Evolutionary conservation across 2,329 filamentous ascomycete species (phyloP).

Genomic region (Fusarium liriodendri): DNA sequence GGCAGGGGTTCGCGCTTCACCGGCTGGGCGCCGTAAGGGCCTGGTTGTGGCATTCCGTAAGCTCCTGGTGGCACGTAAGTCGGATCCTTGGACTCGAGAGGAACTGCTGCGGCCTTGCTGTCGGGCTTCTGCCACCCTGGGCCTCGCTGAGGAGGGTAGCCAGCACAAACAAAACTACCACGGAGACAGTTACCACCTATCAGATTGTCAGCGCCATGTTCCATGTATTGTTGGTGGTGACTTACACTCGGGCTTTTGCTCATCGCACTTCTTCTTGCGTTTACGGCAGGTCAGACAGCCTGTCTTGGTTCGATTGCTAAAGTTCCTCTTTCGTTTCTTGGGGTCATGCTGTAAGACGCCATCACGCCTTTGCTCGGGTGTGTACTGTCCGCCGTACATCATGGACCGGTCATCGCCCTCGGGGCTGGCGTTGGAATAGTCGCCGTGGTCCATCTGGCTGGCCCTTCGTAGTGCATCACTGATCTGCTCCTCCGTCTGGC

Average conservation of each 20-base stretch:
- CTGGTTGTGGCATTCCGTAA: slow-evolving; percentile 69
- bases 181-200: slow-evolving; percentile 89
- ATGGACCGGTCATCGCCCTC: slow-evolving; percentile 63
- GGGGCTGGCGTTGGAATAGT: slow-evolving; percentile 65
- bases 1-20: slow-evolving; percentile 68
- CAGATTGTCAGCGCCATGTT: slow-evolving; percentile 19
- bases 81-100: slow-evolving; percentile 85
- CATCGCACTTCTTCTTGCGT: slow-evolving; percentile 98
- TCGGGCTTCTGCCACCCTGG: slow-evolving; percentile 81
- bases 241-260: slow-evolving; percentile 92
- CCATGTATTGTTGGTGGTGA: slow-evolving; percentile 29
- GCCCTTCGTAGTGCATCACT: slow-evolving; percentile 59
- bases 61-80: slow-evolving; percentile 70
- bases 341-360: slow-evolving; percentile 67
- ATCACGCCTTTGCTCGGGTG: slow-evolving; percentile 61
- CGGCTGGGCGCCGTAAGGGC: slow-evolving; percentile 50
- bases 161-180: slow-evolving; percentile 90
- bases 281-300: slow-evolving; percentile 92
- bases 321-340: slow-evolving; percentile 81
- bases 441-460: slow-evolving; percentile 59
- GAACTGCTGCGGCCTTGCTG: slow-evolving; percentile 74
- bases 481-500: slow-evolving; percentile 62
- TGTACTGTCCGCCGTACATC: slow-evolving; percentile 58
- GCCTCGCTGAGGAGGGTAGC: slow-evolving; percentile 85
- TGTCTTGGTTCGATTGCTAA: slow-evolving; percentile 96